Percentiles rank a stretch among this genome's conserved stretches.
phyloP scores from a whole-genome alignment of 2,329 filamentous ascomycete genomes.

The Moelleriella libera region DNA sequence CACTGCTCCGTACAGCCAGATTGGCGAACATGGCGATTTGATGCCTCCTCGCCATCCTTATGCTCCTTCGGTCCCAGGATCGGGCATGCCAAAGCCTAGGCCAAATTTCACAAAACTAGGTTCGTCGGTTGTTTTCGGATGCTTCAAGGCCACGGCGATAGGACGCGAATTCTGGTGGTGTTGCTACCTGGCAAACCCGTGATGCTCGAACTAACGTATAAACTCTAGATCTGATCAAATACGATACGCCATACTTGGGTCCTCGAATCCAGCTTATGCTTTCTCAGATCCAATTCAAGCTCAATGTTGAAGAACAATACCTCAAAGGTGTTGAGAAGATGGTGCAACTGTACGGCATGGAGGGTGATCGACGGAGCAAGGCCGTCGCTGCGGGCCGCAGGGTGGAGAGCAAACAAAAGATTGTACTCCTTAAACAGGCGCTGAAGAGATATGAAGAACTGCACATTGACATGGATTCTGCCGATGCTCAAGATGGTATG shows the following conservation, averaged over 20 bases:
- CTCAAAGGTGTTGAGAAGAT: conserved; percentile 99
- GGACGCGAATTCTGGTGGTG: not conserved
- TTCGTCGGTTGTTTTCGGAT: conserved; percentile 26
- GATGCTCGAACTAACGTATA: not conserved
- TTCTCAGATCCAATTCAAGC: conserved; percentile 95
- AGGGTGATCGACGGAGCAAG: conserved; percentile 91
- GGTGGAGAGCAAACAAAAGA: conserved; percentile 96
- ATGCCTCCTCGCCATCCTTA: conserved; percentile 76
- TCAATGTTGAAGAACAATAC: conserved; percentile 97
- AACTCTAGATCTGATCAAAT: conserved; percentile 81
- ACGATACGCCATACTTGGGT: conserved; percentile 87
- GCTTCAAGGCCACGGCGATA: not conserved
- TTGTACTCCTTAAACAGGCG: conserved; percentile 86
- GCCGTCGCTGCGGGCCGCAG: conserved; percentile 79
- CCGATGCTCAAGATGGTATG: conserved; percentile 70
- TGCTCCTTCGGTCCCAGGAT: conserved; percentile 50
- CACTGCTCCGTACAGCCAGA: conserved; percentile 34
- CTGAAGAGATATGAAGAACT: conserved; percentile 95
- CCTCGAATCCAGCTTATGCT: conserved; percentile 98
- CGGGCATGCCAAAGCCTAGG: conserved; percentile 55
- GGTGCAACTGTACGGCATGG: conserved; percentile 94
- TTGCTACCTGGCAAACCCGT: not conserved
- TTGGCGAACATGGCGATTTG: conserved; percentile 53
- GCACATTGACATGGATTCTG: conserved; percentile 78
- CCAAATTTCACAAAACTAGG: conserved; percentile 95